These are phyloP conservation scores for Cucumis cinereus DNA, from an alignment of 306 rosid species.

Conservation along the genomic window DNA sequence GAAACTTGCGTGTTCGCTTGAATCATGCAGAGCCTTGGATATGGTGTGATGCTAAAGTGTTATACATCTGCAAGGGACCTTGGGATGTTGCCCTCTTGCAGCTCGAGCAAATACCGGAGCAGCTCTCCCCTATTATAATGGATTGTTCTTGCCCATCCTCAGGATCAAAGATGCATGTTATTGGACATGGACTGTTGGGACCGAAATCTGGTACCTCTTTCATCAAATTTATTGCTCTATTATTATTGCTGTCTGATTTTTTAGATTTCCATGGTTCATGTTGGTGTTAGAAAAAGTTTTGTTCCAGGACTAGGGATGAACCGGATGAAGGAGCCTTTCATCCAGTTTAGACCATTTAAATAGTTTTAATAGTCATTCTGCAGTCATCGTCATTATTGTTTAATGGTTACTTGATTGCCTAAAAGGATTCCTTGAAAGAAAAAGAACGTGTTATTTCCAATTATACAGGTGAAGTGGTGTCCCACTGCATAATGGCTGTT, in stretches of 20 bases:
- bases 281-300: not conserved
- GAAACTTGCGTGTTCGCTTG: constrained; percentile 64
- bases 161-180: constrained; percentile 74
- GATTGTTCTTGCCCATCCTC: constrained; percentile 45
- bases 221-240: constrained; percentile 1
- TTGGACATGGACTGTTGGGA: constrained; percentile 88
- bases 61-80: constrained; percentile 77
- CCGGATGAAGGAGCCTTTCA: not conserved
- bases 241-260: not conserved
- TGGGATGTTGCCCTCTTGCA: constrained; percentile 82
- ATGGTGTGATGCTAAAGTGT: constrained; percentile 74
- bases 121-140: constrained; percentile 47
- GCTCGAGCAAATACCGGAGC: constrained; percentile 58
- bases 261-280: not conserved
- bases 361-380: not conserved
- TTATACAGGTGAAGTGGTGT: not conserved
- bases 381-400: not conserved
- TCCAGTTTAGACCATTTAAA: not conserved
- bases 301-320: not conserved
- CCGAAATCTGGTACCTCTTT: constrained; percentile 66
- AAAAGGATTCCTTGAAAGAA: not conserved
- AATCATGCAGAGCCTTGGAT: constrained; percentile 60
- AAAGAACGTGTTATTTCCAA: not conserved
- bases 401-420: not conserved
- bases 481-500: not conserved